Percentiles rank a stretch among this genome's conserved stretches.
Evolutionary conservation across 805 yeast genomes (phyloP).

Genomic region (Cyberlindnera meyerae): DNA sequence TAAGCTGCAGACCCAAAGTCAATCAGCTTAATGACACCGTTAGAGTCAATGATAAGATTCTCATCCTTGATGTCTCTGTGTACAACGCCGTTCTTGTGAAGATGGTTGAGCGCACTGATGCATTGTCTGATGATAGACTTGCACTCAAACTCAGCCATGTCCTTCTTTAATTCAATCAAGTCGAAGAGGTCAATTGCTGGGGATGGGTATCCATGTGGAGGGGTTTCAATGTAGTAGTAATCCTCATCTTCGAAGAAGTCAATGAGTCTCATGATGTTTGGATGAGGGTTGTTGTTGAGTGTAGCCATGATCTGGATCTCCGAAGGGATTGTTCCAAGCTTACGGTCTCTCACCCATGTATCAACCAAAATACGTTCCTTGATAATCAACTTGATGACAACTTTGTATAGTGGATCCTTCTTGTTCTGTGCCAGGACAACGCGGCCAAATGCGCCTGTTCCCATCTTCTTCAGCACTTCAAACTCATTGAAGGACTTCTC

Average conservation of each 20-base stretch:
- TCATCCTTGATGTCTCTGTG: slow-evolving; percentile 96
- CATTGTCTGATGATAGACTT: slow-evolving; percentile 74
- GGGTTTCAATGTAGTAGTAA: slow-evolving; percentile 86
- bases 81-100: slow-evolving; percentile 81
- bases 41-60: slow-evolving; percentile 80
- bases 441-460: slow-evolving; percentile 96
- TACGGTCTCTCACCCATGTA: slow-evolving; percentile 94
- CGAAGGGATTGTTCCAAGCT: slow-evolving; percentile 90
- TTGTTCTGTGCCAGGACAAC: slow-evolving; percentile 75
- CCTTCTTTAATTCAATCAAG: slow-evolving; percentile 77
- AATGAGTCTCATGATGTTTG: slow-evolving; percentile 75
- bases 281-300: slow-evolving; percentile 74
- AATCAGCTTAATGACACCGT: slow-evolving; percentile 76
- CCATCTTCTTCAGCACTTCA: slow-evolving; percentile 67
- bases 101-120: slow-evolving; percentile 70
- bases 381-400: slow-evolving; percentile 83
- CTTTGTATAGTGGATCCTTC: slow-evolving; percentile 55
- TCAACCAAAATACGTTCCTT: slow-evolving; percentile 92
- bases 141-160: slow-evolving; percentile 77
- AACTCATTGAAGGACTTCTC: slow-evolving; percentile 71
- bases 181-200: slow-evolving; percentile 94
- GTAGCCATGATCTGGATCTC: slow-evolving; percentile 91
- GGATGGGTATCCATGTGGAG: slow-evolving; percentile 75
- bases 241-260: slow-evolving; percentile 92
- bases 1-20: slow-evolving; percentile 97